A percentile compares a stretch with the other conserved stretches of the same genome.
Conservation (phyloP, 108 stramenopile genomes). For the Cyclotella kingstonii region DNA sequence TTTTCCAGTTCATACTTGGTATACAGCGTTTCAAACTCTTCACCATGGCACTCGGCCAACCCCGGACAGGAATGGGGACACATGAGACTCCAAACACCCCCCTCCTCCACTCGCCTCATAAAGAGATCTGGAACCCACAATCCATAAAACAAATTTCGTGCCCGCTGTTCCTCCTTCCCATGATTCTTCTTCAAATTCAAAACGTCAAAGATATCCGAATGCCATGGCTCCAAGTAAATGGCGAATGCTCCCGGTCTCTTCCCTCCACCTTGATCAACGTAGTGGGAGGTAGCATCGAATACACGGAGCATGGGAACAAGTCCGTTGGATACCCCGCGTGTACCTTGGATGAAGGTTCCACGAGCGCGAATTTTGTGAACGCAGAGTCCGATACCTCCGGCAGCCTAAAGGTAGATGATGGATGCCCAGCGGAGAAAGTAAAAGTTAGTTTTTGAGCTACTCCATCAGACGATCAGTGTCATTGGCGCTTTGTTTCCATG, state of each 20-base stretch:
- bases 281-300: constrained; percentile 94
- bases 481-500: too few species aligned
- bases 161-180: constrained; percentile 94
- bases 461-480: too few species aligned
- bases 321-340: constrained; percentile 93
- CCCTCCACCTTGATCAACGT: constrained; percentile 98
- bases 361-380: constrained; percentile 95
- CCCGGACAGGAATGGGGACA: constrained; percentile 93
- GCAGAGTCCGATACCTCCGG: constrained; percentile 95
- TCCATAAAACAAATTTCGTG: constrained; percentile 95
- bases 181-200: constrained; percentile 96
- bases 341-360: constrained; percentile 89
- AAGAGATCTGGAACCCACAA: constrained; percentile 98
- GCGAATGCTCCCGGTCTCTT: constrained; percentile 97
- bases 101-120: constrained; percentile 92
- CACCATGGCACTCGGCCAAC: constrained; percentile 78
- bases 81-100: constrained; percentile 95
- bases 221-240: constrained; percentile 97
- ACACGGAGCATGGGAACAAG: constrained; percentile 99
- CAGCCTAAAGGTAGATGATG: constrained; percentile 46
- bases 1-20: constrained; percentile 85
- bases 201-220: constrained; percentile 93
- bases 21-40: constrained; percentile 91
- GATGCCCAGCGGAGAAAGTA: not conserved
- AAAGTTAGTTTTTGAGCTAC: too few species aligned